Evolutionary conservation across 2,329 filamentous ascomycete genomes (phyloP), one percentile per base, ranked within the genome.

Genomic region (Cladosporium sp.): DNA sequence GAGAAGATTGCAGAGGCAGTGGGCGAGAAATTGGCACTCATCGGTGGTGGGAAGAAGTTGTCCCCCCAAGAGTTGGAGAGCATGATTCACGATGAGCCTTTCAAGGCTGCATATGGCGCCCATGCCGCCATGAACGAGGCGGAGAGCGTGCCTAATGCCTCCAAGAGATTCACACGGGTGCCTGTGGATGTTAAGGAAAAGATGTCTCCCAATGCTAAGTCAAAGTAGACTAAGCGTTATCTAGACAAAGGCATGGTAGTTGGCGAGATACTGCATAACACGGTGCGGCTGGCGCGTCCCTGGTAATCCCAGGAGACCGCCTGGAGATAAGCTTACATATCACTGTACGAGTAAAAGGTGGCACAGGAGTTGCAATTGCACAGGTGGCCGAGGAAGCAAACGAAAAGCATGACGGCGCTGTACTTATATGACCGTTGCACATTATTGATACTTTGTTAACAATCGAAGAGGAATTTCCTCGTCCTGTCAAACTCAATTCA

Each of bases 41-140:
- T 76, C 63, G 60, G 60, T 25, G 49, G 49, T 30, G 49, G 32
- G 11, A 30, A 30, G 14, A 72, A 32, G 43, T 18, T 59, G 13
- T n/a, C 54, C 3, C 21, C 11, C 5, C 21, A 63, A 56, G 62
- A 53, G 57, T 23, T 66, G 53, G 18, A 63, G 26, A 53, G 32
- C 28, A 51, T 56, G 65, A 36, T 61, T 59, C 49, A 48, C 54
- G 67, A 69, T 21, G 74, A 75, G 68, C 68, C 72, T 7, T 75
- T 75, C 70, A 75, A 75, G 70, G 72, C 67, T 36, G 66, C 67
- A 36, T 72, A 68, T 53, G 74, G 74, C 23, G 72, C 70, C 6
- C 68, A 71, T 65, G 68, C 67, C 39, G 69, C 73, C 2, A 71
- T 75, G 71, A 65, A 65, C 39, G 71, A 69, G 16, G 66, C 70